Percentiles rank a stretch among this genome's conserved stretches.
Conservation (phyloP, 2,329 filamentous ascomycete genomes). For the Colletotrichum cuscutae region DNA sequence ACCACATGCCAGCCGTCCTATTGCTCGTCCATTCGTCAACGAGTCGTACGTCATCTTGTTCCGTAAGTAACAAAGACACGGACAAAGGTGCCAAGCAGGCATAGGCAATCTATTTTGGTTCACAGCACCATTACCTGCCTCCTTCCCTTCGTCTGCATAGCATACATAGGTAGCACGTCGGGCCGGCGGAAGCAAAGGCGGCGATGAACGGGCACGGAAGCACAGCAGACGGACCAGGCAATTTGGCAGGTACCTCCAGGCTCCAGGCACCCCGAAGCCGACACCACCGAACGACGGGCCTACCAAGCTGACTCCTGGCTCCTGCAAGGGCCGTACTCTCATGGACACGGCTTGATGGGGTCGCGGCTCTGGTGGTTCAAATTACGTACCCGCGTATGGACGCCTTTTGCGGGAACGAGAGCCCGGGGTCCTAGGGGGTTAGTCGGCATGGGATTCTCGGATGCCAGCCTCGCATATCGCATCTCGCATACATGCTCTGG, state of each 20-base stretch:
- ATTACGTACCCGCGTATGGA: constrained; percentile 30
- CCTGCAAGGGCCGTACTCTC: constrained; percentile 27
- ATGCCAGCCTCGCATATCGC: constrained; percentile 17
- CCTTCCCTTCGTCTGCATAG: neutral
- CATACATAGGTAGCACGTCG: neutral
- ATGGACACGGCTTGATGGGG: constrained; percentile 9
- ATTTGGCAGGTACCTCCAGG: neutral
- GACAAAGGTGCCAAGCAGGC: constrained; percentile 27
- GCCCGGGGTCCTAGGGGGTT: constrained; percentile 13
- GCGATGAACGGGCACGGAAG: neutral
- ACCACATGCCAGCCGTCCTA: constrained; percentile 18
- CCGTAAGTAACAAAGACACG: constrained; percentile 23
- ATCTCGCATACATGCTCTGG: neutral
- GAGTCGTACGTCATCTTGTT: constrained; percentile 33
- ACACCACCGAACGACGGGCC: neutral
- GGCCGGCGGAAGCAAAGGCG: neutral
- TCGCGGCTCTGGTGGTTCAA: constrained; percentile 31
- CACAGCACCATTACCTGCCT: neutral
- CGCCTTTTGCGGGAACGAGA: constrained; percentile 22
- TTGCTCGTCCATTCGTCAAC: neutral
- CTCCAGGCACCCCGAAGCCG: neutral
- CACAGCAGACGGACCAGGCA: neutral
- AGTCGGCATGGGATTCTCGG: neutral
- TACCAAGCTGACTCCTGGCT: neutral
- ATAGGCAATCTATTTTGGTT: constrained; percentile 25